Percentiles rank a stretch among this genome's conserved stretches.
phyloP scores from a whole-genome alignment of 2,329 filamentous ascomycete genomes.

The Trichoderma breve region DNA sequence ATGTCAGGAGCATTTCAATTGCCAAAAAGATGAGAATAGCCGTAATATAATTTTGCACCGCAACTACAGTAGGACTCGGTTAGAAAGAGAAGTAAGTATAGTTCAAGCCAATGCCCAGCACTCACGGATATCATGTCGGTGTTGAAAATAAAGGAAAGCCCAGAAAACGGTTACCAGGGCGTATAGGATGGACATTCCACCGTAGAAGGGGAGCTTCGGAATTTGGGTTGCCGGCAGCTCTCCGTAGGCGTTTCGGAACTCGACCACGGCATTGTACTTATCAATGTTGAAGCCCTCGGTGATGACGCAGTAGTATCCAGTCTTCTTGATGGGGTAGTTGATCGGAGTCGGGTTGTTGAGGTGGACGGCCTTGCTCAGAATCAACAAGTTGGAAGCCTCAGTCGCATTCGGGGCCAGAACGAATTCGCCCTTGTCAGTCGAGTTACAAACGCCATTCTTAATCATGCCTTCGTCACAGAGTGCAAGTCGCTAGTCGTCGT shows the following conservation, averaged over 20 bases:
- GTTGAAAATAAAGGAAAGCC: slow-evolving; percentile 93
- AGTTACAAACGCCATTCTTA: slow-evolving; percentile 67
- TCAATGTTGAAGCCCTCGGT: slow-evolving; percentile 67
- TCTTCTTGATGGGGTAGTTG: slow-evolving; percentile 82
- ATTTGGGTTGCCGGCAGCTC: slow-evolving; percentile 95
- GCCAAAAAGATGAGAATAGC: slow-evolving; percentile 93
- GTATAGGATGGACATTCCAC: slow-evolving; percentile 89
- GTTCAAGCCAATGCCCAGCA: slow-evolving; percentile 5
- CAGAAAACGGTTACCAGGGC: slow-evolving; percentile 80
- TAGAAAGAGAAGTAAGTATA: neutral
- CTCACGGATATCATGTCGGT: slow-evolving; percentile 84
- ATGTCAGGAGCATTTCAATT: slow-evolving; percentile 95
- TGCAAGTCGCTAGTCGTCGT: slow-evolving; percentile 46
- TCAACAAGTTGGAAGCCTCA: slow-evolving; percentile 65
- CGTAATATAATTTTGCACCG: slow-evolving; percentile 98
- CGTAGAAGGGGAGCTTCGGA: slow-evolving; percentile 95
- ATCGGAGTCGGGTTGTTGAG: slow-evolving; percentile 71
- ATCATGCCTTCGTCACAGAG: slow-evolving; percentile 75
- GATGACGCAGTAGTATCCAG: slow-evolving; percentile 93
- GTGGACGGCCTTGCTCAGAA: slow-evolving; percentile 78
- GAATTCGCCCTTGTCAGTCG: slow-evolving; percentile 78
- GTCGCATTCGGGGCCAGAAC: slow-evolving; percentile 76
- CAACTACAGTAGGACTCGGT: slow-evolving; percentile 51
- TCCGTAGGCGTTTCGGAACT: slow-evolving; percentile 94
- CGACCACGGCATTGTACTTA: slow-evolving; percentile 76